phyloP scores from a whole-genome alignment of 2,329 filamentous ascomycete species.

The Fusarium sp. region DNA sequence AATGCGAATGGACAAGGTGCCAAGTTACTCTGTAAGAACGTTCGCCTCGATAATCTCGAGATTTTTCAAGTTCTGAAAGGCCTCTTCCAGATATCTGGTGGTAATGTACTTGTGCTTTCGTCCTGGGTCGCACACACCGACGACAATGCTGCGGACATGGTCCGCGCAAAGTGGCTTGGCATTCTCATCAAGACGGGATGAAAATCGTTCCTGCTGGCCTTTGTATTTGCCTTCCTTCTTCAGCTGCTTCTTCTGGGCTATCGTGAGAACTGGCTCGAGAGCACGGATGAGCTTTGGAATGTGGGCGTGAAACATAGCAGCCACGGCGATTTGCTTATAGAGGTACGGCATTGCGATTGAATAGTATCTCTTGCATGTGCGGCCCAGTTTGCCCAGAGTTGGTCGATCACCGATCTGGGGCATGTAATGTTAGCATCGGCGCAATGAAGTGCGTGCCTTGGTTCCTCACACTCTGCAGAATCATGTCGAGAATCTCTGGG shows the following conservation, averaged over 20 bases:
- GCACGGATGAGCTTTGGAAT: constrained; percentile 30
- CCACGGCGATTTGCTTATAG: constrained; percentile 21
- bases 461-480: constrained; percentile 20
- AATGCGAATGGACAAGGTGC: neutral
- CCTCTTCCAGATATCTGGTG: constrained; percentile 34
- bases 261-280: neutral
- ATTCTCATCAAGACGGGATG: neutral
- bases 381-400: constrained; percentile 16
- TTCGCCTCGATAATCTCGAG: constrained; percentile 29
- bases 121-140: constrained; percentile 14
- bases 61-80: constrained; percentile 21
- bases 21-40: constrained; percentile 23
- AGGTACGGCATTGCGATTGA: constrained; percentile 25
- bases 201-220: constrained; percentile 1
- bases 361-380: constrained; percentile 36
- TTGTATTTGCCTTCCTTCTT: neutral
- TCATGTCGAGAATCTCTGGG: constrained; percentile 28
- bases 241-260: neutral
- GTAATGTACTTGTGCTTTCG: constrained; percentile 27
- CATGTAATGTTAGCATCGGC: neutral
- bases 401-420: neutral
- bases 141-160: constrained; percentile 16
- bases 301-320: constrained; percentile 19
- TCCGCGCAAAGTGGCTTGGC: constrained; percentile 14
- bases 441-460: neutral